Conservation (phyloP, 2,329 filamentous ascomycete genomes). For the Xylariaceae sp. region DNA sequence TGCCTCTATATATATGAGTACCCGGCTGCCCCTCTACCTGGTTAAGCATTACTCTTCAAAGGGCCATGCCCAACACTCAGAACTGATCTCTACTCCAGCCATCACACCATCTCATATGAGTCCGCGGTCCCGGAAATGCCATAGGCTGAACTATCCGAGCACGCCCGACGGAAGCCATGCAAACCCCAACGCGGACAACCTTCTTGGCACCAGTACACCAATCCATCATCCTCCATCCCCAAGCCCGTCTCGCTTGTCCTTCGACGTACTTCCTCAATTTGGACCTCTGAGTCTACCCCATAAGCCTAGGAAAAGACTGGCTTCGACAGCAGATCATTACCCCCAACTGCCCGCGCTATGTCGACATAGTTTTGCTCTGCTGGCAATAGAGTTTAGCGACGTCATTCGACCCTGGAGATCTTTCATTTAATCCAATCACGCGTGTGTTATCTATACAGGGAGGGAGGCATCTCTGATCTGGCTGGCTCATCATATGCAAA, state of each 20-base stretch:
- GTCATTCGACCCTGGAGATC: conserved; percentile 6
- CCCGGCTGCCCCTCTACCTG: no score
- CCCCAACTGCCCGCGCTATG: background rate
- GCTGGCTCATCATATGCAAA: conserved; percentile 14
- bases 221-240: conserved; percentile 6
- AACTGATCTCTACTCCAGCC: background rate
- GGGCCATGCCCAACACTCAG: background rate
- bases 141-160: conserved; percentile 27
- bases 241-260: conserved; percentile 3
- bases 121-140: conserved; percentile 13
- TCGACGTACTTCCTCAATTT: conserved; percentile 6
- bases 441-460: conserved; percentile 6
- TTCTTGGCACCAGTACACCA: conserved; percentile 16
- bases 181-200: conserved; percentile 2
- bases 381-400: conserved; percentile 11
- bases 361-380: conserved; percentile 14
- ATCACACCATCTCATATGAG: conserved; percentile 28
- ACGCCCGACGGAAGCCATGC: conserved; percentile 20
- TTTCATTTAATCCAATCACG: conserved; percentile 9
- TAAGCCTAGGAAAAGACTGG: background rate
- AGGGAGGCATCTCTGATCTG: conserved; percentile 16
- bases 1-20: no score
- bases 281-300: conserved; percentile 5
- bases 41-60: conserved; percentile 2
- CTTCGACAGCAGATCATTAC: conserved; percentile 3